A percentile compares a stretch with the other conserved stretches of the same genome.
These are phyloP conservation scores for Millerozyma miso DNA, from an alignment of 805 yeast genomes.

Conservation along the genomic window DNA sequence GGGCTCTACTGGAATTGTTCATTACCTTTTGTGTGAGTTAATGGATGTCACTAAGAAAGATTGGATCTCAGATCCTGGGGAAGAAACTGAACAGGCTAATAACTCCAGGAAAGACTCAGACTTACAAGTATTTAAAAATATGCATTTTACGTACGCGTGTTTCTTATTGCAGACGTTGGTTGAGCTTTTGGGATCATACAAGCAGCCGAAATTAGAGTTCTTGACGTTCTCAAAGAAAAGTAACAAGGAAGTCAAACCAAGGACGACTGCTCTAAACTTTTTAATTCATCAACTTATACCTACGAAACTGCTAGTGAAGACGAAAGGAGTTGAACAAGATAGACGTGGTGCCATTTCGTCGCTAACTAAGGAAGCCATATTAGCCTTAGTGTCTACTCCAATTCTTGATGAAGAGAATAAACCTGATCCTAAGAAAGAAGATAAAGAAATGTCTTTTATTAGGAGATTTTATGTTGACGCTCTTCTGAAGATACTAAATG, in stretches of 20 bases:
- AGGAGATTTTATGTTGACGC: conserved; percentile 72
- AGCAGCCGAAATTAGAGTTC: conserved; percentile 76
- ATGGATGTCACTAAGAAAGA: conserved; percentile 44
- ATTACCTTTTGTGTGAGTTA: conserved; percentile 58
- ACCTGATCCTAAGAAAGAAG: conserved; percentile 48
- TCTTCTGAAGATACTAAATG: conserved; percentile 57
- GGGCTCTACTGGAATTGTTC: conserved; percentile 55
- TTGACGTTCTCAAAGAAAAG: conserved; percentile 67
- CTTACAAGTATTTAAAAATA: conserved; percentile 42
- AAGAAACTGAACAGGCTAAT: conserved; percentile 15
- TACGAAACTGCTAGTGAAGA: conserved; percentile 39
- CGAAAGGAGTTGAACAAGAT: conserved; percentile 37
- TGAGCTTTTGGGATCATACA: conserved; percentile 75
- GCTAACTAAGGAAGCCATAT: conserved; percentile 57
- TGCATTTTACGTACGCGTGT: conserved; percentile 59
- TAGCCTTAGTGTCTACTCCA: conserved; percentile 58
- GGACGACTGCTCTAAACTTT: conserved; percentile 73
- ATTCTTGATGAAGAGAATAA: conserved; percentile 45
- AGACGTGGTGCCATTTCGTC: conserved; percentile 57
- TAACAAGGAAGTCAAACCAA: conserved; percentile 49
- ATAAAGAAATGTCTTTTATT: conserved; percentile 67
- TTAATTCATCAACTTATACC: conserved; percentile 72
- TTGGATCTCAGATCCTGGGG: conserved; percentile 27
- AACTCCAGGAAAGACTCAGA: conserved; percentile 18
- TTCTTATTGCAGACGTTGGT: conserved; percentile 64